phyloP scores from a whole-genome alignment of 2,329 filamentous ascomycete species.

The Penicillium sp. region DNA sequence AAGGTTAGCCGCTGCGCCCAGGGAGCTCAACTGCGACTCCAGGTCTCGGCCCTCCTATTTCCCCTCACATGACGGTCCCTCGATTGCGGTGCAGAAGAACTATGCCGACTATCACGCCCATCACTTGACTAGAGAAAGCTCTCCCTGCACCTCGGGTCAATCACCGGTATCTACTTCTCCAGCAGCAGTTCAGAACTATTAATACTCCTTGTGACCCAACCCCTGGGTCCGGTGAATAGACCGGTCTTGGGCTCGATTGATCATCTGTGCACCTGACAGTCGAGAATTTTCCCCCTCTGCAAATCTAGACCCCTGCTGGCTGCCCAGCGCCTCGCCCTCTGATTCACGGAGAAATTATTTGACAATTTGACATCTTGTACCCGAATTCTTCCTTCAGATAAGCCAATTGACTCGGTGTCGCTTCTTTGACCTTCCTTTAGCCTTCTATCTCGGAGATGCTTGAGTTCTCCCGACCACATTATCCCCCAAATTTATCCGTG shows the following conservation, averaged over 20 bases:
- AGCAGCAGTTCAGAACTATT: constrained; percentile 3
- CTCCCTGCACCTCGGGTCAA: constrained; percentile 5
- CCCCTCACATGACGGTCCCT: constrained; percentile 8
- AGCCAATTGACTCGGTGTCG: neutral
- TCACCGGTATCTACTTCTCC: constrained; percentile 4
- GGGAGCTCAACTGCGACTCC: neutral
- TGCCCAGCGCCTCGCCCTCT: constrained; percentile 19
- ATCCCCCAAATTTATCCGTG: neutral
- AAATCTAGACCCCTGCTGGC: constrained; percentile 10
- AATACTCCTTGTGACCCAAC: neutral
- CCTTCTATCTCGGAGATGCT: neutral
- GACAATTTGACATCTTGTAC: neutral
- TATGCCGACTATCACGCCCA: neutral
- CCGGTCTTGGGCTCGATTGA: constrained; percentile 7
- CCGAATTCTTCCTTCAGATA: neutral
- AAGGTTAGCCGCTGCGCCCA: neutral
- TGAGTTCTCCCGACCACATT: neutral
- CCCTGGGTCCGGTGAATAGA: neutral
- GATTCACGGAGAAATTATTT: constrained; percentile 31
- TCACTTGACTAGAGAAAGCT: neutral
- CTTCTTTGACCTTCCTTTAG: neutral
- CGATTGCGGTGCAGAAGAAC: constrained; percentile 7
- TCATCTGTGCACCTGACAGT: constrained; percentile 21
- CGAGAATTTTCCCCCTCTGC: constrained; percentile 10
- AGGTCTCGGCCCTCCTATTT: constrained; percentile 5